These are phyloP conservation scores for Spatholobus suberectus DNA, from an alignment of 306 rosid species.

Conservation along the genomic window DNA sequence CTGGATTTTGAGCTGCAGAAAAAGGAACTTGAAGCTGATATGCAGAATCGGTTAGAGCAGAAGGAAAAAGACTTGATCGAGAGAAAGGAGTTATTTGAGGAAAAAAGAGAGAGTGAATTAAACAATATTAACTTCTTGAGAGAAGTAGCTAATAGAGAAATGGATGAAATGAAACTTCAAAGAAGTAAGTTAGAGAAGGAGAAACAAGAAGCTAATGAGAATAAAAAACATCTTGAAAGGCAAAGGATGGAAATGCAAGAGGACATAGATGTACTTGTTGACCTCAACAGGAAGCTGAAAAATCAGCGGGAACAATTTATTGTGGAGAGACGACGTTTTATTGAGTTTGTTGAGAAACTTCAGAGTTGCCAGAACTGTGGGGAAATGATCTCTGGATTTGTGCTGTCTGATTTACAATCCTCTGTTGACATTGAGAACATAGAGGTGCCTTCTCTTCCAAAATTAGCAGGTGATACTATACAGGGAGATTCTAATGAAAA, in stretches of 20 bases:
- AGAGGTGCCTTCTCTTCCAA: constrained; percentile 66
- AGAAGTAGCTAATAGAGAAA: constrained; percentile 84
- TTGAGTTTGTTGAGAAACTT: constrained; percentile 73
- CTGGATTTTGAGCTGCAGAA: constrained; percentile 74
- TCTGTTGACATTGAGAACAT: constrained; percentile 67
- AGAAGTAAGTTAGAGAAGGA: constrained; percentile 78
- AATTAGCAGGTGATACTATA: constrained; percentile 53
- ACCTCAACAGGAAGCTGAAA: constrained; percentile 75
- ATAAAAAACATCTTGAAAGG: constrained; percentile 69
- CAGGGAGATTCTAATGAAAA: constrained; percentile 54
- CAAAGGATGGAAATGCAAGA: constrained; percentile 83
- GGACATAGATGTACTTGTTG: constrained; percentile 82
- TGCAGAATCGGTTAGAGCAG: constrained; percentile 82
- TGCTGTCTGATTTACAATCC: constrained; percentile 70
- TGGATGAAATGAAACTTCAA: constrained; percentile 83
- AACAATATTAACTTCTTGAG: constrained; percentile 74
- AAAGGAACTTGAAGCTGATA: constrained; percentile 80
- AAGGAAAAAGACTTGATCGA: constrained; percentile 75
- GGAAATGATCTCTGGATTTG: constrained; percentile 76
- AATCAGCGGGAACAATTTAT: constrained; percentile 78
- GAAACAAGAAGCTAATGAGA: constrained; percentile 74
- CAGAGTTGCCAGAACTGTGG: constrained; percentile 75
- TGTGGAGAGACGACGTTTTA: constrained; percentile 73
- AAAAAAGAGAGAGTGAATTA: constrained; percentile 75
- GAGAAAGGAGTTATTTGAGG: constrained; percentile 71